Evolutionary conservation across 1,139 yeast species (phyloP), one percentile per base, ranked within the genome.

Genomic region (Hansenula sp.): DNA sequence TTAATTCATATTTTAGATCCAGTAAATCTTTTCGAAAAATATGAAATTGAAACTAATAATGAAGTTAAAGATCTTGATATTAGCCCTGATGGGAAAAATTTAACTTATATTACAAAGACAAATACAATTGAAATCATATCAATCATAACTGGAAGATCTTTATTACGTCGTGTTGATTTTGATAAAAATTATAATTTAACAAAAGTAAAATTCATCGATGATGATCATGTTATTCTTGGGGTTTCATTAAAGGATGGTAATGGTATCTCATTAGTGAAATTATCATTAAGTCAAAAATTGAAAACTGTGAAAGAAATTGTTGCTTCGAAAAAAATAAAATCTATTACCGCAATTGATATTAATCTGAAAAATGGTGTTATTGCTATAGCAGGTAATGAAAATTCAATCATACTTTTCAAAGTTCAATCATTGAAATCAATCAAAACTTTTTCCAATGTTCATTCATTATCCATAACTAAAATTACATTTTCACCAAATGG

Each of bases 331-430:
- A 79, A 75, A 42, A 66, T 79, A 49, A 78, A 74, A 49, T 79
- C 83, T 19, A 69, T 85, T 24, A 84, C 90, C 0, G 82, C 95
- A 1, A 64, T 88, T 59, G 95, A 84, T 56, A 38, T 48, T 18
- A 51, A 47, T 32, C 65, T 62, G 10, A 58, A 61, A 34, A 72
- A 71, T 39, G 73, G 78, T 36, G 66, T 83, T 35, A 68, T 82
- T 24, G 94, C 86, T 0, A 56, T 88, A n/a, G 86, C 95, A 0
- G 84, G 89, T 0, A 81, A 85, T 46, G 92, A 86, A 50, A 74
- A 79, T 46, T 77, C 94, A 1, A 66, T 89, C 19, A 65, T 77
- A 1, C 52, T 85, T 10, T 62, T 84, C 8, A 75, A 75, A 29
- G 27, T 42, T 29, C 29, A 47, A 27, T 52, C 57, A 3, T 39